Evolutionary conservation across 805 yeast genomes (phyloP), one percentile per base, ranked within the genome.

Genomic region (Metschnikowia hibisci): DNA sequence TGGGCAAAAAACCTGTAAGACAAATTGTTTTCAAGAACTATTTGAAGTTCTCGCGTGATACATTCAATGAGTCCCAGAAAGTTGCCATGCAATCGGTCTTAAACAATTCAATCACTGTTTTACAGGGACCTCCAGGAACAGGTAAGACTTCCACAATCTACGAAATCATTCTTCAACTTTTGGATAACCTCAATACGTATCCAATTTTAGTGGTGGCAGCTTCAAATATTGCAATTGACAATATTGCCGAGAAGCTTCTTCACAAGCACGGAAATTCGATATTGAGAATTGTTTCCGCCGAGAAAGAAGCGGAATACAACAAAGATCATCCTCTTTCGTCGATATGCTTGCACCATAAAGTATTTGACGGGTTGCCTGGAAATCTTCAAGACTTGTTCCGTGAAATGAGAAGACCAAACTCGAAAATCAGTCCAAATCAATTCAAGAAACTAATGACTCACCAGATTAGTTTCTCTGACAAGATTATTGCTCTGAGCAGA

Each of bases 191-290:
- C 50, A 69, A 76, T 53, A 71, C 80, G 2, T 78, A 70, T 52
- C 88, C 88, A 1, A 79, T 83, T 32, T 63, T 82, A 43, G 87
- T 83, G 43, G 87, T 81, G 39, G 88, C 90, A 1, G 85, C 87
- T 2, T 81, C 87, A 1, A 83, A 83, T 53, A 78, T 82, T 54
- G 89, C 89, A 2, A 81, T 82, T 53, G 88, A 82, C 57, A 82
- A 83, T 50, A 81, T 83, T 59, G 88, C 88, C 0, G 88, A 82
- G 50, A 82, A 82, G 55, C 64, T 82, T 45, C 57, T 81, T 55
- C 64, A 63, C 9, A 68, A 71, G 25, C 77, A 77, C 48, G 73
- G 72, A 5, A 71, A 71, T 34, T 71, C 76, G 15, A 73, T 81
- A 11, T 58, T 82, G 39, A 69, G 88, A 62, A 78, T 82, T 46